Evolutionary conservation across 1,139 yeast species (phyloP), one percentile per base, ranked within the genome.

Genomic region (Meyerozyma sp.): DNA sequence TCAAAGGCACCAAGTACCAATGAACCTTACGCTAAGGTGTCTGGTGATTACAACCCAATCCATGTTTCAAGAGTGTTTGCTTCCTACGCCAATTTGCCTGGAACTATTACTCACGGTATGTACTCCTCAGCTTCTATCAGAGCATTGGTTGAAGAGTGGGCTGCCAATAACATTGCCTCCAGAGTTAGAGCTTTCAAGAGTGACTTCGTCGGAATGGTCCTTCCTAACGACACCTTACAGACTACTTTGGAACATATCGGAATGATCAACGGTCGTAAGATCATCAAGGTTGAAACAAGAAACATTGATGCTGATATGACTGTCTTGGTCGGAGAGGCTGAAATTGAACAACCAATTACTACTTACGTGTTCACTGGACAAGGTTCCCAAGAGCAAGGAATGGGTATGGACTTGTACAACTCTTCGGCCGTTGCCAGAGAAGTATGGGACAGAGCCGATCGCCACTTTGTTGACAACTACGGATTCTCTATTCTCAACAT

Each of bases 331-430:
- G 99, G 98, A 70, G 96, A 90, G 71, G 99, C 98, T 44, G 98
- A 93, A 73, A 91, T 94, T 60, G 98, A 93, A 58, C 98, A 93
- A 72, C 98, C 99, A 42, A 85, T 84, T 46, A 88, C 98, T 41
- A 85, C 98, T 16, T 93, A 87, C 64, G 96, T 93, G 47, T 93
- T 94, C 73, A 93, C 99, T 54, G 99, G 98, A 65, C 99, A 93
- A 77, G 99, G 99, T 65, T 91, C 98, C 48, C 98, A 93, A 73
- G 98, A 94, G 69, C 98, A 94, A 75, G 98, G 98, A 64, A 93
- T 93, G 99, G 98, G 99, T 75, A 93, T 93, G 99, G 98, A 94
- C 68, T 79, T 93, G 63, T 93, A 93, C 69, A 84, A 82, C 52
- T 78, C 89, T 42, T 87, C 96, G 44, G 89, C 81, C 36, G 97